Base-by-base conservation (phyloP, 768 basidiomycete species). In the Sistotremastrum niveocremeum region DNA sequence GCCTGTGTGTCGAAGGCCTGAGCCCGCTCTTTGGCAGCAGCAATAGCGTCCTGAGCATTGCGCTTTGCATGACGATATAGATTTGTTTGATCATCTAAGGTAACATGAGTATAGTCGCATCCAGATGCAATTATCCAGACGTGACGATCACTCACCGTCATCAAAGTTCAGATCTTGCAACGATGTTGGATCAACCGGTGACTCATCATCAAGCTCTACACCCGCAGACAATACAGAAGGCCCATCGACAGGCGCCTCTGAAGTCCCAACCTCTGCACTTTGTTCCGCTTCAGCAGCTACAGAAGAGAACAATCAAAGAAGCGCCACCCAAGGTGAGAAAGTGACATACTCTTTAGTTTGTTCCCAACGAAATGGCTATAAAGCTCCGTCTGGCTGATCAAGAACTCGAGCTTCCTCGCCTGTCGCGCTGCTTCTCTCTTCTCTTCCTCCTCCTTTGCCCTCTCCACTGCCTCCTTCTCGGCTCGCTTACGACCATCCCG, bases 331-430 rank as follows among this genome's bases (percentile, higher is more conserved):
- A 35, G 33, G 37, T 11, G 41, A 40, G 39, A 49, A 4, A 35
- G 37, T 34, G 20, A 65, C 79, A 55, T 62, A 87, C 86, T 89
- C 62, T 87, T 87, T 45, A 89, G 74, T 66, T 98, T 98, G 65
- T 81, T 95, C 33, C 94, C 94, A 48, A 99, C 91, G 73, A 99
- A 98, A 67, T 99, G 95, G 53, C 88, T 91, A 65, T 98, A 99
- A 6, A 98, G 74, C 61, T 99, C 95, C 3, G 95, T 98, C 64
- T 98, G 94, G 49, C 88, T 97, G 62, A 99, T 91, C 63, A 99
- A 70, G 67, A 98, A 99, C 66, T 99, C 95, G 29, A 99, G 77
- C 62, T 98, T 97, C 53, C 94, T 76, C 8, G 91, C 88, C 61
- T 94, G 89, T 44, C 95, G 72, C 36, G 91, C 84, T 8, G 86